These are phyloP conservation scores for Hippophae rhamnoides DNA, from an alignment of 306 rosid genomes.

Conservation along the genomic window DNA sequence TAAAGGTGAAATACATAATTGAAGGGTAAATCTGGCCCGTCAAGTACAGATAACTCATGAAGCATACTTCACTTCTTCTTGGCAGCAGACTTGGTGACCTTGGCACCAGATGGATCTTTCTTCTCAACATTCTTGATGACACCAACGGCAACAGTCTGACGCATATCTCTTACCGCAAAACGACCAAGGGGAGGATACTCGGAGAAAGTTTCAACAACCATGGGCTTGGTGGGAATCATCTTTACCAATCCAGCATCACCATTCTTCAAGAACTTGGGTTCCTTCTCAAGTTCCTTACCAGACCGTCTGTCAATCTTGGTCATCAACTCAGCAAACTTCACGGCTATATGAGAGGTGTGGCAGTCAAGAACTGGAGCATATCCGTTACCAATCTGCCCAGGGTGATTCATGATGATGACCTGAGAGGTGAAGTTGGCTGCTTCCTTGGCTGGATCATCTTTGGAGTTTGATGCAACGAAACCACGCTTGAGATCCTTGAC, in stretches of 20 bases:
- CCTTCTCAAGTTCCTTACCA: constrained; percentile 33
- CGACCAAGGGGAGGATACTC: constrained; percentile 34
- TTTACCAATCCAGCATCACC: constrained; percentile 32
- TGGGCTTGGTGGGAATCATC: constrained; percentile 37
- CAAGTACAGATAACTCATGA: not conserved
- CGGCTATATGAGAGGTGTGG: constrained; percentile 38
- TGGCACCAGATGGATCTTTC: constrained; percentile 54
- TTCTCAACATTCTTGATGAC: constrained; percentile 37
- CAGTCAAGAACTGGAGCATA: constrained; percentile 32
- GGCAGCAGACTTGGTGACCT: constrained; percentile 46
- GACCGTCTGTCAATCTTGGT: constrained; percentile 37
- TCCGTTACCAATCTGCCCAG: constrained; percentile 32
- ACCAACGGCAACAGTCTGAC: constrained; percentile 31
- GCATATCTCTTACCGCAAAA: constrained; percentile 34
- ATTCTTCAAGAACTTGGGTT: constrained; percentile 34
- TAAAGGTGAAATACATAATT: constrained; percentile 7
- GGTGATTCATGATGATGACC: constrained; percentile 39
- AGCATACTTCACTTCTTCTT: constrained; percentile 50
- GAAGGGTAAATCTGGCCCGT: constrained; percentile 19
- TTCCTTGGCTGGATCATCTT: constrained; percentile 34
- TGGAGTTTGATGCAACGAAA: not conserved
- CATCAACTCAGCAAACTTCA: constrained; percentile 26
- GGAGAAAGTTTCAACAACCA: constrained; percentile 33
- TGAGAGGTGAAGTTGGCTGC: constrained; percentile 34
- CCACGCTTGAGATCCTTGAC: too few relatives aligned